Percentiles rank a stretch among this genome's conserved stretches.
Conservation (phyloP, 495 filamentous ascomycete genomes). For the Aspergillus carlsbadensis region DNA sequence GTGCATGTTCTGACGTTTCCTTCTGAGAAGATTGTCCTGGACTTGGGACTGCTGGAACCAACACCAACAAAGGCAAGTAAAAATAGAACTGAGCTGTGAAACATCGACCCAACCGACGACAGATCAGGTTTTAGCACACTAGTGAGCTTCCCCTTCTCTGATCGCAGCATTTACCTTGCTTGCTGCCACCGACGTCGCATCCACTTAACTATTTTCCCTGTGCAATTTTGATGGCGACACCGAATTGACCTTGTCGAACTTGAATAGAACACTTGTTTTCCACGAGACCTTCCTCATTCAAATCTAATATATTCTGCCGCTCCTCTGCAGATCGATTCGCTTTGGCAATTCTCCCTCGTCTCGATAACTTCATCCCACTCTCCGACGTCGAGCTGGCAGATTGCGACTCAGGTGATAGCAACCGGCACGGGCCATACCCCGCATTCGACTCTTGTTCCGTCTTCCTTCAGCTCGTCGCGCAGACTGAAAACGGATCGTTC, state of each 20-base stretch:
- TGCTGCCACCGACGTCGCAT: background rate
- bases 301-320: background rate
- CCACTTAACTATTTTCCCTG: background rate
- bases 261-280: background rate
- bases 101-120: slow-evolving; percentile 8
- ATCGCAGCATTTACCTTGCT: background rate
- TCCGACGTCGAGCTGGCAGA: background rate
- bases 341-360: background rate
- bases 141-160: slow-evolving; percentile 12
- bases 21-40: background rate
- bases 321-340: background rate
- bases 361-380: background rate
- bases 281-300: background rate
- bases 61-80: slow-evolving; percentile 9
- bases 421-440: slow-evolving; percentile 22
- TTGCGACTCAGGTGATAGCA: slow-evolving; percentile 10
- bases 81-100: slow-evolving; percentile 22
- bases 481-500: slow-evolving; percentile 1
- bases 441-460: slow-evolving; percentile 15
- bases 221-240: background rate
- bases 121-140: background rate
- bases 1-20: background rate
- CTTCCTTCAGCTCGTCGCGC: slow-evolving; percentile 2
- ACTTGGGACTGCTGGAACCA: background rate
- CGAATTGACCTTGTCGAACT: slow-evolving; percentile 4